Percentiles rank a stretch among this genome's conserved stretches.
These are phyloP conservation scores for Exobasidium rhododendri DNA, from an alignment of 1,284 basidiomycete genomes.

Conservation along the genomic window DNA sequence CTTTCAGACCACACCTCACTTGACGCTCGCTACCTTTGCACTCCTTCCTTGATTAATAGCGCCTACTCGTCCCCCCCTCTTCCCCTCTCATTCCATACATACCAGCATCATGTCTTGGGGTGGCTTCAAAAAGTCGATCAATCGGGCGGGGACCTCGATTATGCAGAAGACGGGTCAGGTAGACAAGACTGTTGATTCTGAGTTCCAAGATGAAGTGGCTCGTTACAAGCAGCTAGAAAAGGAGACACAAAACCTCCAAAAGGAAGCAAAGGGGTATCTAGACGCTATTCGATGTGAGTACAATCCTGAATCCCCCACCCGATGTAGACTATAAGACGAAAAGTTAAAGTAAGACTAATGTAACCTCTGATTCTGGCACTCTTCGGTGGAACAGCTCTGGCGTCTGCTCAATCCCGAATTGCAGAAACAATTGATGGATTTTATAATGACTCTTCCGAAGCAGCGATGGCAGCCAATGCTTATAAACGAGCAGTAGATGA, in stretches of 20 bases:
- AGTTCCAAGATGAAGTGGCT: slow-evolving; percentile 86
- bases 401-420: slow-evolving; percentile 84
- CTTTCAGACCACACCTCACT: too few relatives aligned
- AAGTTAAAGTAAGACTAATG: too few relatives aligned
- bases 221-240: slow-evolving; percentile 77
- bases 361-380: too few relatives aligned
- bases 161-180: slow-evolving; percentile 80
- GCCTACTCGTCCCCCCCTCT: too few relatives aligned
- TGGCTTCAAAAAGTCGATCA: slow-evolving; percentile 88
- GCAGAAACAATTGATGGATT: slow-evolving; percentile 92
- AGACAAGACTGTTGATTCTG: slow-evolving; percentile 87
- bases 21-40: too few relatives aligned
- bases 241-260: slow-evolving; percentile 69
- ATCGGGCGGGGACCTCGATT: slow-evolving; percentile 83
- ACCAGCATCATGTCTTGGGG: slow-evolving; percentile 54
- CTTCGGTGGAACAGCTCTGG: too few relatives aligned
- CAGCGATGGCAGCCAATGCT: slow-evolving; percentile 93
- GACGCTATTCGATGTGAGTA: slow-evolving; percentile 71
- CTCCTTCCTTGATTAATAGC: too few relatives aligned
- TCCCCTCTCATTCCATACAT: too few relatives aligned
- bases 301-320: too few relatives aligned
- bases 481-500: slow-evolving; percentile 95
- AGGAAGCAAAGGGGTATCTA: slow-evolving; percentile 90
- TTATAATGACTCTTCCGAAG: slow-evolving; percentile 66
- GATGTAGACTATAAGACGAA: too few relatives aligned